phyloP scores from a whole-genome alignment of 2,329 filamentous ascomycete genomes.

The Pleurostoma richardsiae region DNA sequence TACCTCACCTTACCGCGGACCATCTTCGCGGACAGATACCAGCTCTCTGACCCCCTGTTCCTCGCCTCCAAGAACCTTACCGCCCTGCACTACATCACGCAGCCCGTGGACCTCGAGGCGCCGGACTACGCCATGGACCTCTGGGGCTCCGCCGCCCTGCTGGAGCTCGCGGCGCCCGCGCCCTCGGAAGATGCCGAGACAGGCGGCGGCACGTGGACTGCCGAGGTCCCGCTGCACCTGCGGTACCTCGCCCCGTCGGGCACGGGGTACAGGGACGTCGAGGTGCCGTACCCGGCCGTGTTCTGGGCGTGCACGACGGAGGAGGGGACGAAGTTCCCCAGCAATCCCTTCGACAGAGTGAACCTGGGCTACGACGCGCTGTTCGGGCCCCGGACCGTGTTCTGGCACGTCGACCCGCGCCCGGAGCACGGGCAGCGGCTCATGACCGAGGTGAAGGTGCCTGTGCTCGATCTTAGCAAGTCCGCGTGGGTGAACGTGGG shows the following conservation, averaged over 20 bases:
- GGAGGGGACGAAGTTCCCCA: conserved; percentile 60
- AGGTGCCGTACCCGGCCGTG: conserved; percentile 75
- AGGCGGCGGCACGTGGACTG: conserved; percentile 47
- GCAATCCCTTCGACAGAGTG: conserved; percentile 80
- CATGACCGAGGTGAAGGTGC: conserved; percentile 54
- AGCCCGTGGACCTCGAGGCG: conserved; percentile 84
- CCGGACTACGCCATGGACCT: conserved; percentile 70
- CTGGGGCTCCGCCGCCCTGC: conserved; percentile 76
- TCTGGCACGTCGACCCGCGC: conserved; percentile 70
- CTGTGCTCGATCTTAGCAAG: conserved; percentile 55
- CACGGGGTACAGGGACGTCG: conserved; percentile 46
- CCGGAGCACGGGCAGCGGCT: conserved; percentile 32
- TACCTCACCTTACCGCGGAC: conserved; percentile 77
- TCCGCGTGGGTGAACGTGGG: conserved; percentile 44
- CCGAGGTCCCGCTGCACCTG: conserved; percentile 75
- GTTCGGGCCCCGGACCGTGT: conserved; percentile 72
- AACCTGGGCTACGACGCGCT: conserved; percentile 81
- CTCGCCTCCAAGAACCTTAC: conserved; percentile 74
- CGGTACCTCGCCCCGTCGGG: conserved; percentile 68
- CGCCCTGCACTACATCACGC: conserved; percentile 60
- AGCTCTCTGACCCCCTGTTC: conserved; percentile 72
- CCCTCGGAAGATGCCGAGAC: conserved; percentile 19
- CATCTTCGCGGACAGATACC: conserved; percentile 85
- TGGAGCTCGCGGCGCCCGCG: conserved; percentile 62
- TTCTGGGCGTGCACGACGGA: conserved; percentile 84